Percentiles rank a stretch among this genome's conserved stretches.
Conservation (phyloP, 352 stramenopile genomes). For the Phytophthora multivora region DNA sequence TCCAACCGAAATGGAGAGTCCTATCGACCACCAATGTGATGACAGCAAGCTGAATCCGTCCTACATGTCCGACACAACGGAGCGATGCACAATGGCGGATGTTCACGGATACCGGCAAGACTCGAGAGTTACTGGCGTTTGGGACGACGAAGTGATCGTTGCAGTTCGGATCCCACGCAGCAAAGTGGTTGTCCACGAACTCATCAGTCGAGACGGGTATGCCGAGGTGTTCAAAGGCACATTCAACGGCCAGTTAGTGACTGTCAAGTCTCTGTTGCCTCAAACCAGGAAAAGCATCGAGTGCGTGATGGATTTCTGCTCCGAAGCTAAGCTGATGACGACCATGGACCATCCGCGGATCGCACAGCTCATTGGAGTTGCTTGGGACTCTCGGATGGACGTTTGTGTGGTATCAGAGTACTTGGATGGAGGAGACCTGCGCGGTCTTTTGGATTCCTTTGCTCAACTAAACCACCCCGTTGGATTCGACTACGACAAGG, state of each 20-base stretch:
- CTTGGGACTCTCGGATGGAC: constrained; percentile 37
- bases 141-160: constrained; percentile 34
- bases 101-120: constrained; percentile 9
- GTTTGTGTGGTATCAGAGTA: constrained; percentile 44
- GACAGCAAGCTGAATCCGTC: constrained; percentile 15
- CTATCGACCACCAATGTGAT: constrained; percentile 10
- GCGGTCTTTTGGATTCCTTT: constrained; percentile 17
- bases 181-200: constrained; percentile 35
- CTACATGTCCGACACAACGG: constrained; percentile 2
- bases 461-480: constrained; percentile 15
- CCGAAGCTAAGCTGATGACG: constrained; percentile 21
- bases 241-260: constrained; percentile 34
- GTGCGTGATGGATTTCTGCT: constrained; percentile 15
- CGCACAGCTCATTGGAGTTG: constrained; percentile 39
- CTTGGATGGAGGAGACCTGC: constrained; percentile 27
- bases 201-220: constrained; percentile 37
- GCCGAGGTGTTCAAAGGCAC: constrained; percentile 39
- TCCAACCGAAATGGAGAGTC: not conserved
- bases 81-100: constrained; percentile 9
- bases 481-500: constrained; percentile 40
- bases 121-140: constrained; percentile 6
- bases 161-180: constrained; percentile 31
- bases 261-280: constrained; percentile 33
- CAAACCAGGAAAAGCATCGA: constrained; percentile 17
- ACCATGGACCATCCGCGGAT: constrained; percentile 31